These are phyloP conservation scores for Metschnikowia dekortorum DNA, from an alignment of 805 yeast species.

Conservation along the genomic window DNA sequence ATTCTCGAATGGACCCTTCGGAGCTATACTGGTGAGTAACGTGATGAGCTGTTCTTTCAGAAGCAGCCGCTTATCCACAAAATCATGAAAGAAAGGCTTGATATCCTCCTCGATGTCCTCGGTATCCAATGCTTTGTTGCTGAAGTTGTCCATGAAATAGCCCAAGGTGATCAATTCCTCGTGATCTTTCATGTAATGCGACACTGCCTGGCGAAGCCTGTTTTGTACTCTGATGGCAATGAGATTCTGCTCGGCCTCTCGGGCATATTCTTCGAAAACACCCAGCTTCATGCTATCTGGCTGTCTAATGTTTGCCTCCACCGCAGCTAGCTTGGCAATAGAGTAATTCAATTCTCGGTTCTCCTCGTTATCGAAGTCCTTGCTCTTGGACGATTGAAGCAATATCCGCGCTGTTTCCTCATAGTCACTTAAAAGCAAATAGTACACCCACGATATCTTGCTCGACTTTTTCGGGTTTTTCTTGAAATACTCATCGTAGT, in stretches of 20 bases:
- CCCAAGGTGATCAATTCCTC: conserved; percentile 23
- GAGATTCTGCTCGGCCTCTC: conserved; percentile 47
- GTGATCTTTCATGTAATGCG: conserved; percentile 23
- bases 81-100: conserved; percentile 21
- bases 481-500: conserved; percentile 49
- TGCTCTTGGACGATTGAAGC: conserved; percentile 31
- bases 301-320: conserved; percentile 34
- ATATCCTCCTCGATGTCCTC: conserved; percentile 16
- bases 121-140: conserved; percentile 9
- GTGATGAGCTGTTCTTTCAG: conserved; percentile 46
- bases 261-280: conserved; percentile 11
- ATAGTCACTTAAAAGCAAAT: conserved; percentile 50
- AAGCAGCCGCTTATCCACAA: conserved; percentile 39
- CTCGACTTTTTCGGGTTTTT: conserved; percentile 40
- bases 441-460: conserved; percentile 68
- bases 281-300: neutral
- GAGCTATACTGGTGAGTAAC: conserved; percentile 44
- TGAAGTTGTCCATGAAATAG: conserved; percentile 19
- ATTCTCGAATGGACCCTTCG: conserved; percentile 14
- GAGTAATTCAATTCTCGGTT: conserved; percentile 57
- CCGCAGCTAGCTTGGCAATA: conserved; percentile 63
- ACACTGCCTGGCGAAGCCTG: conserved; percentile 21
- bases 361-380: conserved; percentile 36
- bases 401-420: conserved; percentile 47
- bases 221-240: conserved; percentile 49